These are phyloP conservation scores for Trichoderma asperelloides DNA, from an alignment of 495 filamentous ascomycete genomes.

Conservation along the genomic window DNA sequence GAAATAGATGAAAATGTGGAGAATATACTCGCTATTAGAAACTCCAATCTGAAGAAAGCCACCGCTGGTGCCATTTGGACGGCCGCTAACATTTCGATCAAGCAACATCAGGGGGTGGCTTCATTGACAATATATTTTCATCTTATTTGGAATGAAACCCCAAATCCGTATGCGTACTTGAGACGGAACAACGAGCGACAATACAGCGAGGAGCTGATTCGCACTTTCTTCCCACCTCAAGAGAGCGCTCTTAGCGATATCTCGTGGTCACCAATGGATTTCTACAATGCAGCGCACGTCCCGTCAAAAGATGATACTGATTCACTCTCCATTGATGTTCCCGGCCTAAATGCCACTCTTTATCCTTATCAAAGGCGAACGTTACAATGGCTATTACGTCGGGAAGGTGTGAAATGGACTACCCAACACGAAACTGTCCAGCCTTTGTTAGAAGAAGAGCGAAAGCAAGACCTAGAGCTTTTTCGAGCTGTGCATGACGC, in stretches of 20 bases:
- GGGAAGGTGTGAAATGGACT: constrained; percentile 33
- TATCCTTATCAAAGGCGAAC: constrained; percentile 39
- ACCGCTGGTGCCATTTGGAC: constrained; percentile 3
- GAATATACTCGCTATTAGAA: not conserved
- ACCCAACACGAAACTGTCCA: constrained; percentile 15
- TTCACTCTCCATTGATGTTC: constrained; percentile 17
- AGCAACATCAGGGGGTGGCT: constrained; percentile 3
- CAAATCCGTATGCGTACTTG: constrained; percentile 10
- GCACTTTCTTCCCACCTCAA: constrained; percentile 18
- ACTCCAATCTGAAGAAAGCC: not conserved
- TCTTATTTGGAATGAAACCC: constrained; percentile 19
- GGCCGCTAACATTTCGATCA: not conserved
- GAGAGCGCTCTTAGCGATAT: not conserved
- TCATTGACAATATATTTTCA: constrained; percentile 16
- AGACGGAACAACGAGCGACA: constrained; percentile 13
- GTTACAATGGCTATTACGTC: constrained; percentile 36
- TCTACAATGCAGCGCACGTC: constrained; percentile 35
- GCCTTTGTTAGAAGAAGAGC: not conserved
- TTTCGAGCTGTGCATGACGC: constrained; percentile 22
- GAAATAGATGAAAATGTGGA: not conserved
- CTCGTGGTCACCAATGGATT: constrained; percentile 29
- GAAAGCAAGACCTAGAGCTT: constrained; percentile 14
- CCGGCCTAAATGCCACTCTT: constrained; percentile 23
- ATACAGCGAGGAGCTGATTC: constrained; percentile 16
- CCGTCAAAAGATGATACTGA: constrained; percentile 23